Evolutionary conservation across 257 asterid genomes (phyloP).

Genomic region (Primulina tabacum): DNA sequence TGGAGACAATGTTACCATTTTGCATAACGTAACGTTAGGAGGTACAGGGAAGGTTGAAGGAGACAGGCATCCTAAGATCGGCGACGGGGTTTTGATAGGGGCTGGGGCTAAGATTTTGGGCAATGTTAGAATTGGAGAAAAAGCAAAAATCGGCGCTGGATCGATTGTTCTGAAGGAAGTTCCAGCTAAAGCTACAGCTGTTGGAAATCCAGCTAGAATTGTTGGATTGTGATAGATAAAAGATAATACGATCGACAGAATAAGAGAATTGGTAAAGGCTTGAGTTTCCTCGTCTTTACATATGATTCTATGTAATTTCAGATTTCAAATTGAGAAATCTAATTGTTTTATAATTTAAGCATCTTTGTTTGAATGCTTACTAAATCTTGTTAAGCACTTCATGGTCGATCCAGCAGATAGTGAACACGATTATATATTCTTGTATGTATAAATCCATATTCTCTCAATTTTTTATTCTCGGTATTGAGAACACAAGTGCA

Average conservation of each 20-base stretch:
- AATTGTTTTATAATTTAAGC: background rate
- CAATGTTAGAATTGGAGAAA: slow-evolving; percentile 50
- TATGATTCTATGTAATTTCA: background rate
- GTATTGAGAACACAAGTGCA: too few species aligned
- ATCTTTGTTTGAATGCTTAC: too few species aligned
- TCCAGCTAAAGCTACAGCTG: slow-evolving; percentile 60
- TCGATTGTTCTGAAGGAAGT: slow-evolving; percentile 64
- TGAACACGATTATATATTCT: too few species aligned
- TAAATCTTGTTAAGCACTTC: too few species aligned
- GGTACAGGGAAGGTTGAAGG: slow-evolving; percentile 79
- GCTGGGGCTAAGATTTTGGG: slow-evolving; percentile 73
- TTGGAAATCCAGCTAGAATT: slow-evolving; percentile 73
- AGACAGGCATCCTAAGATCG: slow-evolving; percentile 81
- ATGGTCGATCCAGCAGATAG: too few species aligned
- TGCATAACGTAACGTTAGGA: slow-evolving; percentile 80
- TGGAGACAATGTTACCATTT: slow-evolving; percentile 66
- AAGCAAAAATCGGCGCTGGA: slow-evolving; percentile 73
- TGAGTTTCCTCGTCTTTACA: background rate
- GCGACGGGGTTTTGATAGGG: slow-evolving; percentile 73
- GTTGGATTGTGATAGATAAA: slow-evolving; percentile 32
- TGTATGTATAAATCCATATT: too few species aligned
- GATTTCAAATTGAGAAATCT: slow-evolving; percentile 3
- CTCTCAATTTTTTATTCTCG: too few species aligned
- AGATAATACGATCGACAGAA: background rate
- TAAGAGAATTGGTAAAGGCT: background rate